Conservation (phyloP, 805 yeast genomes). For the Candida tallmaniae region DNA sequence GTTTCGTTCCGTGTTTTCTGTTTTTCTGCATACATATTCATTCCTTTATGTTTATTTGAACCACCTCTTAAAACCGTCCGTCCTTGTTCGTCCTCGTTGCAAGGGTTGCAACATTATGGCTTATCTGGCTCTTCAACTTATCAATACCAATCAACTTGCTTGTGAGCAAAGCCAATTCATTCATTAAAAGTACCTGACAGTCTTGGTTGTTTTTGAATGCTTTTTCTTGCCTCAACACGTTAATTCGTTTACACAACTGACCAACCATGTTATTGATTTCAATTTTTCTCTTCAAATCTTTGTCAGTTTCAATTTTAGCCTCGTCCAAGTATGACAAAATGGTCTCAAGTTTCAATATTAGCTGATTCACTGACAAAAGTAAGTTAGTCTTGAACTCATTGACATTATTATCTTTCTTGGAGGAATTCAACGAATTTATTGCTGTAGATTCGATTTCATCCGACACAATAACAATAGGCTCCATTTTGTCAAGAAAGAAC, state of each 20-base stretch:
- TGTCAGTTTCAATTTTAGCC: slow-evolving; percentile 6
- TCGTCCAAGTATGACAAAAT: slow-evolving; percentile 16
- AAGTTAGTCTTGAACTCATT: slow-evolving; percentile 3
- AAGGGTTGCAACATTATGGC: slow-evolving; percentile 3
- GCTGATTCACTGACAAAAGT: slow-evolving; percentile 14
- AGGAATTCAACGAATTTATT: slow-evolving; percentile 25
- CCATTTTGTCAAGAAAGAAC: slow-evolving; percentile 4
- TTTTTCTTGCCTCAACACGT: slow-evolving; percentile 5
- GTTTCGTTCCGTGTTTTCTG: slow-evolving; percentile 5
- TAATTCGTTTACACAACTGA: slow-evolving; percentile 18
- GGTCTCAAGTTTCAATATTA: slow-evolving; percentile 17
- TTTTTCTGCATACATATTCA: slow-evolving; percentile 6
- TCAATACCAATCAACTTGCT: slow-evolving; percentile 24
- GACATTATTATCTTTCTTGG: slow-evolving; percentile 19
- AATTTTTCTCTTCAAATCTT: slow-evolving; percentile 8
- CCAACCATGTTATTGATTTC: slow-evolving; percentile 21
- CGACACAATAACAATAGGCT: slow-evolving; percentile 16
- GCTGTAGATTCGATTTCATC: slow-evolving; percentile 31
- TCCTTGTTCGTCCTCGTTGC: background rate
- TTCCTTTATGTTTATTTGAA: background rate
- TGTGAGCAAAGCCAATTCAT: slow-evolving; percentile 27
- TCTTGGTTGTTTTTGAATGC: background rate
- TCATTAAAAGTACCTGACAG: slow-evolving; percentile 15
- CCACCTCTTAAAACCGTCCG: background rate
- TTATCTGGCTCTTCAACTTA: slow-evolving; percentile 11